Percentiles rank a stretch among this genome's conserved stretches.
Conservation (phyloP, 495 filamentous ascomycete species). For the Durotheca rogersii region DNA sequence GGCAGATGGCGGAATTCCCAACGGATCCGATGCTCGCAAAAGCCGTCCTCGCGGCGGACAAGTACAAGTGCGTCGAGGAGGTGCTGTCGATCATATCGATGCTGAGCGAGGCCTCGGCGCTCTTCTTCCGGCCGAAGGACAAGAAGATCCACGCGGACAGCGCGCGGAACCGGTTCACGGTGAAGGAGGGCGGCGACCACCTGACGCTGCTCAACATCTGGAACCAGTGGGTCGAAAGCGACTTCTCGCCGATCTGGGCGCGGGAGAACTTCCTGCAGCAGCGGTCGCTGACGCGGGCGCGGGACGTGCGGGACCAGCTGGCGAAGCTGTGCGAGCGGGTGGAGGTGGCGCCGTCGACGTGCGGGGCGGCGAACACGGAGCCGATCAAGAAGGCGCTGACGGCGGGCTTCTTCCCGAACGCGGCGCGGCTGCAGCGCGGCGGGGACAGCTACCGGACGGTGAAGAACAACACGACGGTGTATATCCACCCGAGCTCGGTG, state of each 20-base stretch:
- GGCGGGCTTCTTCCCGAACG: conserved; percentile 93
- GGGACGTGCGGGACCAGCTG: conserved; percentile 92
- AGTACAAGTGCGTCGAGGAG: conserved; percentile 89
- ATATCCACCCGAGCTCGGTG: conserved; percentile 82
- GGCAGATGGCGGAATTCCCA: conserved; percentile 97
- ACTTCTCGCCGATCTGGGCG: conserved; percentile 87
- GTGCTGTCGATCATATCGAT: conserved; percentile 93
- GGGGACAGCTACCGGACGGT: conserved; percentile 94
- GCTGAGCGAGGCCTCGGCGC: conserved; percentile 81
- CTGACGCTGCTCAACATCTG: conserved; percentile 90
- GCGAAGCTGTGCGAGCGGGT: conserved; percentile 89
- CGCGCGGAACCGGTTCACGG: conserved; percentile 86
- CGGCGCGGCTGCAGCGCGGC: conserved; percentile 77
- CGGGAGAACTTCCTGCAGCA: conserved; percentile 95
- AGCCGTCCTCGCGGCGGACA: conserved; percentile 83
- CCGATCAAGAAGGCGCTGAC: conserved; percentile 87
- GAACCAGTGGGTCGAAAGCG: conserved; percentile 94
- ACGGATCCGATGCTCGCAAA: conserved; percentile 93
- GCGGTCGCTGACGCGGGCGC: conserved; percentile 77
- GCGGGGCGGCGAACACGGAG: conserved; percentile 66
- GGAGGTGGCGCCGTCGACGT: conserved; percentile 72
- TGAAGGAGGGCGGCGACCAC: conserved; percentile 92
- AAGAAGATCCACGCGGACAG: conserved; percentile 96
- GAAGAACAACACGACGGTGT: conserved; percentile 87
- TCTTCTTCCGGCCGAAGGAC: conserved; percentile 97